phyloP scores from a whole-genome alignment of 2,329 filamentous ascomycete species.

The Apiospora malaysiana region DNA sequence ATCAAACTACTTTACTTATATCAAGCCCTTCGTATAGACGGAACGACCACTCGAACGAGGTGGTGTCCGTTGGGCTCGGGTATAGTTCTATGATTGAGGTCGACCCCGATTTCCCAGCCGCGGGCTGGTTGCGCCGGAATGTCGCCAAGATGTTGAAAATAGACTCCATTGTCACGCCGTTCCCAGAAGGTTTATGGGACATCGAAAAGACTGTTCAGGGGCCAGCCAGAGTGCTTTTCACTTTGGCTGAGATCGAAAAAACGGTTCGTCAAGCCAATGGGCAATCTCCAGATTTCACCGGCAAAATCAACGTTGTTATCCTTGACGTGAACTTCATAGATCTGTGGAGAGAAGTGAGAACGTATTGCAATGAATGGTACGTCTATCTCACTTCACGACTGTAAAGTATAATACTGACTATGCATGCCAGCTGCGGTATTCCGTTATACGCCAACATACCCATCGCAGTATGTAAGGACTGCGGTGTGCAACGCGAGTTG shows the following conservation, averaged over 20 bases:
- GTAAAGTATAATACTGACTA: not conserved
- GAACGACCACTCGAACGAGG: constrained; percentile 11
- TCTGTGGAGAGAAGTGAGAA: constrained; percentile 39
- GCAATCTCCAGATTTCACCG: constrained; percentile 42
- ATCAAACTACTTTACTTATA: constrained; percentile 56
- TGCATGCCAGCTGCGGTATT: constrained; percentile 54
- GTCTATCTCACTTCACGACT: constrained; percentile 17
- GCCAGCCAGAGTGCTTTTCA: constrained; percentile 44
- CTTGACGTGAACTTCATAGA: constrained; percentile 39
- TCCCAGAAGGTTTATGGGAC: constrained; percentile 40
- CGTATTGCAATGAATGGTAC: constrained; percentile 50
- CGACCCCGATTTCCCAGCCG: constrained; percentile 59
- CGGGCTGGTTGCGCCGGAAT: constrained; percentile 57
- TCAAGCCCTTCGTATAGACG: constrained; percentile 44
- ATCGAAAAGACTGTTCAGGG: not conserved
- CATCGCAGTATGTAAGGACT: constrained; percentile 45
- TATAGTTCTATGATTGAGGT: constrained; percentile 59
- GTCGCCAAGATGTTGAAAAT: constrained; percentile 53
- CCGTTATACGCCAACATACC: constrained; percentile 58
- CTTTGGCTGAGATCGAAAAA: constrained; percentile 50
- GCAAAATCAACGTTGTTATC: constrained; percentile 46
- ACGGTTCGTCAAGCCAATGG: constrained; percentile 41
- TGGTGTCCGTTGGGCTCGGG: constrained; percentile 38
- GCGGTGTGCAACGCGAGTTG: constrained; percentile 37
- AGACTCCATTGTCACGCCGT: constrained; percentile 55